Evolutionary conservation across 139 green algal species (phyloP).

Genomic region (Limnomonas spitsbergensis): DNA sequence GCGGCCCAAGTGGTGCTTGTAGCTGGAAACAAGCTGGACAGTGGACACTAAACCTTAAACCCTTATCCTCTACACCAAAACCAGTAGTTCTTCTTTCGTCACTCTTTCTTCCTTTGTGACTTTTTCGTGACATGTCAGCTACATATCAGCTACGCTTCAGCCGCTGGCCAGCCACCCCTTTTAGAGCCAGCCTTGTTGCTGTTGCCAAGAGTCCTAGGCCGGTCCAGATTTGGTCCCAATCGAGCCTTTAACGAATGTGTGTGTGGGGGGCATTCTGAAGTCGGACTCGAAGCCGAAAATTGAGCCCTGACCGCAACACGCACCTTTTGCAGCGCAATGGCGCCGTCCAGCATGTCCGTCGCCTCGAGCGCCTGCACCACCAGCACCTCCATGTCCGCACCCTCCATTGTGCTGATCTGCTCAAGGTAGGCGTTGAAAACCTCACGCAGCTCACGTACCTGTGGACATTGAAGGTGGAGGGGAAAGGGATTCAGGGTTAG

Average conservation of each 20-base stretch:
- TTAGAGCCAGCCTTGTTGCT: background rate
- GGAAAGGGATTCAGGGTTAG: no score
- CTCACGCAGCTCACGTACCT: constrained; percentile 41
- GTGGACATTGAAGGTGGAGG: no score
- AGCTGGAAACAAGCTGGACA: no score
- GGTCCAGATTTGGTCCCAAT: no score
- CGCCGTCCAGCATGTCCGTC: constrained; percentile 36
- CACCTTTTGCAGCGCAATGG: constrained; percentile 38
- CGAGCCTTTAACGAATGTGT: no score
- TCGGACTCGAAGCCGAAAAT: no score
- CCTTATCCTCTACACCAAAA: no score
- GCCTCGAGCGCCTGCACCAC: constrained; percentile 44
- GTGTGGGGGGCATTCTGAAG: no score
- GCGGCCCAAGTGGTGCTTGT: no score
- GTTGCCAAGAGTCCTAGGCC: background rate
- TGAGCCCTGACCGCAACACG: background rate
- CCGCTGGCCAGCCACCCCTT: background rate
- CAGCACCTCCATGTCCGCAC: constrained; percentile 35
- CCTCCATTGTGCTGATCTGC: constrained; percentile 34
- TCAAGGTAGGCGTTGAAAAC: constrained; percentile 52
- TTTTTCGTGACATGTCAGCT: background rate
- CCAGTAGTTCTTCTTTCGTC: no score
- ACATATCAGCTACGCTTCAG: background rate
- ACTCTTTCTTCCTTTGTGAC: no score
- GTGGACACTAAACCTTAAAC: no score